Evolutionary conservation across 2,329 filamentous ascomycete species (phyloP).

Genomic region (Exophiala bonariae): DNA sequence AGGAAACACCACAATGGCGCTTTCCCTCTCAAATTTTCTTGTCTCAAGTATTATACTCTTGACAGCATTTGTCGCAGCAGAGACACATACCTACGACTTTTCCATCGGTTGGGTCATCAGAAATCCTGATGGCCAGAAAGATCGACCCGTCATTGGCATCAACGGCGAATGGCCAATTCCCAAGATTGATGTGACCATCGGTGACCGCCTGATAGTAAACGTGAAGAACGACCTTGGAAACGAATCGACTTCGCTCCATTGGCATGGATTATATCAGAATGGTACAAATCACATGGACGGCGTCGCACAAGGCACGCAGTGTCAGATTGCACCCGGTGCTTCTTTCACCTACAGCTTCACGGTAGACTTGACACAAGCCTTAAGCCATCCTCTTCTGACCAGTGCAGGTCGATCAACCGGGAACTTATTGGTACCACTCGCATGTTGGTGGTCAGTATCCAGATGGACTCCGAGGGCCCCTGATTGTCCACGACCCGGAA

Average conservation of each 20-base stretch:
- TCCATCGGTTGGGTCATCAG: conserved; percentile 70
- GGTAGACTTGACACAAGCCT: conserved; percentile 36
- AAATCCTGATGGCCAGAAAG: conserved; percentile 67
- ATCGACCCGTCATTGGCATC: conserved; percentile 71
- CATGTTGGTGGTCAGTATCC: conserved; percentile 69
- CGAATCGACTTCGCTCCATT: conserved; percentile 47
- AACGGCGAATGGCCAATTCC: conserved; percentile 77
- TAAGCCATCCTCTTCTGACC: conserved; percentile 12
- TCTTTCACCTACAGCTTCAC: conserved; percentile 71
- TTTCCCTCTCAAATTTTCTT: conserved; percentile 46
- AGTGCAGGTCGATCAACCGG: conserved; percentile 59
- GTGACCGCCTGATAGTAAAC: conserved; percentile 39
- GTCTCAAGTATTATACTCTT: conserved; percentile 32
- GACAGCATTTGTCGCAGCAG: conserved; percentile 27
- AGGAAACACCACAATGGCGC: conserved; percentile 37
- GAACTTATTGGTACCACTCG: conserved; percentile 79
- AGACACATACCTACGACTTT: conserved; percentile 58
- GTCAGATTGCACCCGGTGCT: conserved; percentile 62
- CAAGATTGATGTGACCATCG: conserved; percentile 42
- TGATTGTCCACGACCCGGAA: conserved; percentile 64
- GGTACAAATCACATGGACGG: conserved; percentile 72
- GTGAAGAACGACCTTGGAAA: conserved; percentile 41
- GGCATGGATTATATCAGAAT: conserved; percentile 71
- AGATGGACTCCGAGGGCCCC: conserved; percentile 65
- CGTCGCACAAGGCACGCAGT: conserved; percentile 65